These are phyloP conservation scores for Cyclanthera cordifolia DNA, from an alignment of 306 rosid genomes.

Conservation along the genomic window DNA sequence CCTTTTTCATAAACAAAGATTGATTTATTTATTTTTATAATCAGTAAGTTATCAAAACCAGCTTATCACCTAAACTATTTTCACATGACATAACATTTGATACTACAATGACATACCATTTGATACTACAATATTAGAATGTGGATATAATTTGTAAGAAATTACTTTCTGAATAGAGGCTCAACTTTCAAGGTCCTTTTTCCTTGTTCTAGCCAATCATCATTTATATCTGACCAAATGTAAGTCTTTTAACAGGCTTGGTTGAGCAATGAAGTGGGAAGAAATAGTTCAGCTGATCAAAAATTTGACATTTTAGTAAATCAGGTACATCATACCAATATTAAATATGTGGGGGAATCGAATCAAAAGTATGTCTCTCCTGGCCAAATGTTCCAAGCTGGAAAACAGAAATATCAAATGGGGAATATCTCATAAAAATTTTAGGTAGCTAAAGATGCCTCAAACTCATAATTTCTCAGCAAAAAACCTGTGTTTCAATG, in stretches of 20 bases:
- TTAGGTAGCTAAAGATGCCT: conserved; percentile 1
- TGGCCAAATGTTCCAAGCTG: background rate
- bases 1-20: too few species aligned
- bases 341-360: background rate
- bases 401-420: background rate
- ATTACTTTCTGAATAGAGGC: too few species aligned
- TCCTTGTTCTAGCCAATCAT: background rate
- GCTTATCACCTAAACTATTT: too few species aligned
- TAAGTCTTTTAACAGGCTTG: background rate
- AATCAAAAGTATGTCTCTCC: background rate
- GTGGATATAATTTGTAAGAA: too few species aligned
- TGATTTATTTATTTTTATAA: too few species aligned
- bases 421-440: background rate
- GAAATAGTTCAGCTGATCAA: background rate
- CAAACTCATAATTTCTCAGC: background rate
- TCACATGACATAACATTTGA: too few species aligned
- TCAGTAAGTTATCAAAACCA: too few species aligned
- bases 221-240: background rate
- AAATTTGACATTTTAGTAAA: background rate
- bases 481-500: conserved; percentile 22
- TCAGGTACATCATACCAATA: background rate
- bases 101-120: too few species aligned
- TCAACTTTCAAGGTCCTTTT: too few species aligned
- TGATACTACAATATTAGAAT: too few species aligned
- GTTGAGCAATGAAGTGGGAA: background rate